Percentiles rank a stretch among this genome's conserved stretches.
Conservation (phyloP, 2,329 filamentous ascomycete genomes). For the Madurella fahalii region DNA sequence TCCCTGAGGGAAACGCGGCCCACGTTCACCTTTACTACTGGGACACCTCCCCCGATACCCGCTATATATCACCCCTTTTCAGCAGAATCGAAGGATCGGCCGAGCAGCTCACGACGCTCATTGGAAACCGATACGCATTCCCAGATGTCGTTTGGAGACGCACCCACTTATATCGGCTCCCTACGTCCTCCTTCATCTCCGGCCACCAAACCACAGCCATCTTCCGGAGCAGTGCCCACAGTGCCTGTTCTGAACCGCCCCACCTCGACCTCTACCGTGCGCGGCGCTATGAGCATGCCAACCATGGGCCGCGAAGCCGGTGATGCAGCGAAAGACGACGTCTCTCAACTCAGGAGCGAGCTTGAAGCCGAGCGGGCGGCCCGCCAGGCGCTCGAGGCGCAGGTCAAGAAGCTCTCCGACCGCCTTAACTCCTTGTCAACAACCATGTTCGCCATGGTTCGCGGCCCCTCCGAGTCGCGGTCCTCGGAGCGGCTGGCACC, state of each 20-base stretch:
- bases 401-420: constrained; percentile 51
- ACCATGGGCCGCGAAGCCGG: constrained; percentile 33
- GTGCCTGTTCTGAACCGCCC: constrained; percentile 32
- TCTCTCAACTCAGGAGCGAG: constrained; percentile 35
- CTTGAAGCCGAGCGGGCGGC: constrained; percentile 55
- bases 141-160: constrained; percentile 44
- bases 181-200: constrained; percentile 36
- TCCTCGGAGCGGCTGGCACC: constrained; percentile 28
- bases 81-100: constrained; percentile 26
- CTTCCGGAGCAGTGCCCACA: constrained; percentile 21
- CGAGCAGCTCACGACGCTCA: constrained; percentile 38
- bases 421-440: constrained; percentile 45
- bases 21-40: constrained; percentile 27
- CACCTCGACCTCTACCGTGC: constrained; percentile 45
- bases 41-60: constrained; percentile 29
- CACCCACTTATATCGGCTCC: constrained; percentile 43
- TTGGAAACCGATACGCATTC: constrained; percentile 34
- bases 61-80: constrained; percentile 30
- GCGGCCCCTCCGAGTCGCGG: constrained; percentile 34
- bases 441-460: constrained; percentile 37
- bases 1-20: constrained; percentile 17
- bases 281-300: constrained; percentile 44
- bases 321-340: neutral
- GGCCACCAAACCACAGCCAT: constrained; percentile 27
- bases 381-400: constrained; percentile 51